phyloP scores from a whole-genome alignment of 805 yeast genomes.

The Komagataella pastoris region DNA sequence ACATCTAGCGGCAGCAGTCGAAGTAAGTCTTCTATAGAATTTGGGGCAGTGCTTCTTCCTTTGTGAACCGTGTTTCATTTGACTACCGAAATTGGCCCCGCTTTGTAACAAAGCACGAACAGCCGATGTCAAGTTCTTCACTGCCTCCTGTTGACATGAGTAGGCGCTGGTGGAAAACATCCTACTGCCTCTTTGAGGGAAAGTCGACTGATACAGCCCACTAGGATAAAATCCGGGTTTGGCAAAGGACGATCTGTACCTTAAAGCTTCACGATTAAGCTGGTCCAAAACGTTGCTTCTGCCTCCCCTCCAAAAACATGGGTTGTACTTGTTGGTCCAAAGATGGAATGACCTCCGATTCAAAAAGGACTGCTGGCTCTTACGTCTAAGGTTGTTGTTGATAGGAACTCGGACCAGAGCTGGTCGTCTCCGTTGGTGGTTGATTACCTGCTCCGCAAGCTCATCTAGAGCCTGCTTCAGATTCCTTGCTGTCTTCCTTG shows the following conservation, averaged over 20 bases:
- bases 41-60: slow-evolving; percentile 1
- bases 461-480: slow-evolving; percentile 35
- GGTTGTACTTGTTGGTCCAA: not conserved
- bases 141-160: slow-evolving; percentile 38
- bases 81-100: slow-evolving; percentile 12
- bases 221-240: slow-evolving; percentile 12
- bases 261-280: not conserved
- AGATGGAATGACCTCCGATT: slow-evolving; percentile 3
- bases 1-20: slow-evolving; percentile 12
- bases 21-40: slow-evolving; percentile 6
- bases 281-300: not conserved
- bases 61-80: slow-evolving; percentile 12
- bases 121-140: slow-evolving; percentile 39
- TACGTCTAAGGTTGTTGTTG: slow-evolving; percentile 9
- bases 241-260: slow-evolving; percentile 2
- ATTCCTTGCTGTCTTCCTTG: slow-evolving; percentile 32
- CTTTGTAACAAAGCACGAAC: slow-evolving; percentile 21
- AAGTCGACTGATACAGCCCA: slow-evolving; percentile 21
- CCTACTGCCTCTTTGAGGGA: slow-evolving; percentile 19
- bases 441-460: slow-evolving; percentile 21
- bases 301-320: not conserved
- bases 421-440: slow-evolving; percentile 6
- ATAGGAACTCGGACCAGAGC: slow-evolving; percentile 26
- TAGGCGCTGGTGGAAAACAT: slow-evolving; percentile 23
- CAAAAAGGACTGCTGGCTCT: slow-evolving; percentile 9